Conservation (phyloP, 352 stramenopile genomes). For the Globisporangium orthogonon region DNA sequence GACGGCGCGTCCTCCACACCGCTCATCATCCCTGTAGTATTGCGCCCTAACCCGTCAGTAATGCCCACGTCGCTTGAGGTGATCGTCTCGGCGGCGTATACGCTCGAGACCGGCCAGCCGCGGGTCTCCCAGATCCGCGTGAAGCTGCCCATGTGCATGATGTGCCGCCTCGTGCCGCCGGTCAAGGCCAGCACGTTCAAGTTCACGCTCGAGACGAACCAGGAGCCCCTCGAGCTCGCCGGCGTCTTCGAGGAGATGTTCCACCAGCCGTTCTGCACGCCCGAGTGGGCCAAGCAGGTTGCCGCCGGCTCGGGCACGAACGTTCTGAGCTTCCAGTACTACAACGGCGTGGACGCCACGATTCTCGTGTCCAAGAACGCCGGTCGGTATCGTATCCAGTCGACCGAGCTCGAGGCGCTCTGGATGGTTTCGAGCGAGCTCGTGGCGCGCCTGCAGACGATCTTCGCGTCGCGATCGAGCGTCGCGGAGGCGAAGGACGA, state of each 20-base stretch:
- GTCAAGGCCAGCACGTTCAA: slow-evolving; percentile 84
- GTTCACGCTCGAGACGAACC: slow-evolving; percentile 86
- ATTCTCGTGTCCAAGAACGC: slow-evolving; percentile 90
- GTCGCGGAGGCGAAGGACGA: slow-evolving; percentile 10
- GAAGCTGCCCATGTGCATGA: slow-evolving; percentile 69
- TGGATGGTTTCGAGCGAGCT: slow-evolving; percentile 81
- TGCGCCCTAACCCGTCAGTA: slow-evolving; percentile 32
- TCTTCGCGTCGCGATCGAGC: slow-evolving; percentile 23
- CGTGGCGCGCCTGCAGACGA: slow-evolving; percentile 43
- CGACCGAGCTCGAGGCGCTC: slow-evolving; percentile 71
- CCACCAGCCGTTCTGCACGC: slow-evolving; percentile 59
- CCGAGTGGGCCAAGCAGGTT: slow-evolving; percentile 68
- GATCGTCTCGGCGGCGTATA: slow-evolving; percentile 67
- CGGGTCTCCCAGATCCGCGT: slow-evolving; percentile 58
- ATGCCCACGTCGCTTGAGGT: slow-evolving; percentile 69
- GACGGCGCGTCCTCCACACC: slow-evolving; percentile 54
- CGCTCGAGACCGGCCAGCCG: slow-evolving; percentile 58
- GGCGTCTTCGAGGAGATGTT: slow-evolving; percentile 85
- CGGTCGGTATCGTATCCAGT: slow-evolving; percentile 85
- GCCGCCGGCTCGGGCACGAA: slow-evolving; percentile 54
- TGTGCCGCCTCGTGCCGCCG: slow-evolving; percentile 57
- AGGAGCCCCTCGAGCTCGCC: slow-evolving; percentile 64
- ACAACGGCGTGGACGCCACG: slow-evolving; percentile 76
- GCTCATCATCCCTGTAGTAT: slow-evolving; percentile 52
- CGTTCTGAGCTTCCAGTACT: slow-evolving; percentile 87